These are phyloP conservation scores for Cordia subcordata DNA, from an alignment of 257 asterid genomes.

Conservation along the genomic window DNA sequence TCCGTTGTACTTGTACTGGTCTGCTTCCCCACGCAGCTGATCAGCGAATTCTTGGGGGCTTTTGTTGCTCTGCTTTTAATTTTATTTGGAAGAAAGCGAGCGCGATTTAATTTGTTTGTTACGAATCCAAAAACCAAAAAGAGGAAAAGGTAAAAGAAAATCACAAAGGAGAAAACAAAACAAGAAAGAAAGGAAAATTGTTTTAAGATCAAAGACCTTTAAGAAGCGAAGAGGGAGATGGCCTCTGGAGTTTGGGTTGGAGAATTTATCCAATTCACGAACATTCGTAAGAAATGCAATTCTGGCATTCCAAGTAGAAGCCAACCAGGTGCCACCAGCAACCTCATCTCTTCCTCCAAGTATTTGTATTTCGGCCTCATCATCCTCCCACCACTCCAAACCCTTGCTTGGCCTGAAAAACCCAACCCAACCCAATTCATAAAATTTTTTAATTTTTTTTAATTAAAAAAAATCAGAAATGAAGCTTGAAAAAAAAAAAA, in stretches of 20 bases:
- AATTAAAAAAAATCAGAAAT: neutral
- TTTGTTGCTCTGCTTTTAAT: constrained; percentile 54
- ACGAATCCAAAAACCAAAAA: neutral
- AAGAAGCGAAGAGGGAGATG: constrained; percentile 77
- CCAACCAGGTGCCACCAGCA: constrained; percentile 92
- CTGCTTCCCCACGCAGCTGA: constrained; percentile 48
- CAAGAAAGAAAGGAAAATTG: no score
- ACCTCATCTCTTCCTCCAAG: constrained; percentile 71
- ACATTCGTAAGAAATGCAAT: constrained; percentile 75
- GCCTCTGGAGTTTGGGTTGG: constrained; percentile 52
- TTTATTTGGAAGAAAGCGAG: no score
- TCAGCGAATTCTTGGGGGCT: constrained; percentile 61
- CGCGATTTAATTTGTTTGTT: no score
- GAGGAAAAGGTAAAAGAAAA: neutral
- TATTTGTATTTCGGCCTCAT: constrained; percentile 32
- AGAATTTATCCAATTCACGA: constrained; percentile 37
- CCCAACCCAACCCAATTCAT: no score
- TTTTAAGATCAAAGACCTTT: no score
- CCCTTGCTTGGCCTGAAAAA: constrained; percentile 51
- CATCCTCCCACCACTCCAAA: constrained; percentile 62
- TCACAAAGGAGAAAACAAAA: neutral
- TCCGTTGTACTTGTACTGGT: constrained; percentile 38
- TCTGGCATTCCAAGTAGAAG: constrained; percentile 46
- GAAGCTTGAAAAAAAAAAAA: neutral
- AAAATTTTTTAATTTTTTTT: neutral